A percentile compares a stretch with the other conserved stretches of the same genome.
phyloP scores from a whole-genome alignment of 2,329 filamentous ascomycete genomes.

The Didymella pomorum region DNA sequence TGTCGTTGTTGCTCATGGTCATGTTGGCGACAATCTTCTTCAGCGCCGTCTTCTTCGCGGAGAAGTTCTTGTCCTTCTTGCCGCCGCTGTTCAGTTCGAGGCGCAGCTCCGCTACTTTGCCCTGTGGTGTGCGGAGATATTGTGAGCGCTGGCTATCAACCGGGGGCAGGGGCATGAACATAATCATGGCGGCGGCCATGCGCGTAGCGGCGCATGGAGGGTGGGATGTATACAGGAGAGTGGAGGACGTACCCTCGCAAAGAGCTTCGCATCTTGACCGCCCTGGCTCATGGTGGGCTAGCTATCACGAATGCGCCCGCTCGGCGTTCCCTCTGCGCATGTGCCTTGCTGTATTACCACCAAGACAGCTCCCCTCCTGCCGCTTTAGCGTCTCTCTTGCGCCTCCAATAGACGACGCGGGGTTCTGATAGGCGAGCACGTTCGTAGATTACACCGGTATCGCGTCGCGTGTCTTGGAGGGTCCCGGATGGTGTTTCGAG shows the following conservation, averaged over 20 bases:
- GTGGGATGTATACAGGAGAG: constrained; percentile 4
- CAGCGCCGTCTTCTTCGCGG: constrained; percentile 93
- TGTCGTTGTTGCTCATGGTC: constrained; percentile 99
- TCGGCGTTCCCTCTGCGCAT: constrained; percentile 37
- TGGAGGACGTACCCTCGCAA: constrained; percentile 82
- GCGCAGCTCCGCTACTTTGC: constrained; percentile 97
- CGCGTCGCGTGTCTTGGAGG: not conserved
- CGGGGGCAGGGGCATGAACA: constrained; percentile 51
- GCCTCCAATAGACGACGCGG: constrained; percentile 18
- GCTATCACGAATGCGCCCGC: constrained; percentile 28
- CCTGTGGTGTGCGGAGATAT: constrained; percentile 68
- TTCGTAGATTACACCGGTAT: constrained; percentile 10
- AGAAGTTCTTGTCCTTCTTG: constrained; percentile 98
- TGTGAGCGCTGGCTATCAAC: constrained; percentile 59
- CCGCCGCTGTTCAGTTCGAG: constrained; percentile 91
- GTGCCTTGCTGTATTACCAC: constrained; percentile 38
- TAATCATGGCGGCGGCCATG: constrained; percentile 32
- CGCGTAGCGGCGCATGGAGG: not conserved
- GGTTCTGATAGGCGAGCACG: constrained; percentile 26
- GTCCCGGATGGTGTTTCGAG: constrained; percentile 11
- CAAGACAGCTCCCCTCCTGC: constrained; percentile 31
- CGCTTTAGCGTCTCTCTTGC: constrained; percentile 41
- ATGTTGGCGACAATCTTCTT: constrained; percentile 99
- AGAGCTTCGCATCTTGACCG: constrained; percentile 98
- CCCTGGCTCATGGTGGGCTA: constrained; percentile 65